Base-by-base conservation (phyloP, 148 eudicot genomes). In the Arctostaphylos glauca region DNA sequence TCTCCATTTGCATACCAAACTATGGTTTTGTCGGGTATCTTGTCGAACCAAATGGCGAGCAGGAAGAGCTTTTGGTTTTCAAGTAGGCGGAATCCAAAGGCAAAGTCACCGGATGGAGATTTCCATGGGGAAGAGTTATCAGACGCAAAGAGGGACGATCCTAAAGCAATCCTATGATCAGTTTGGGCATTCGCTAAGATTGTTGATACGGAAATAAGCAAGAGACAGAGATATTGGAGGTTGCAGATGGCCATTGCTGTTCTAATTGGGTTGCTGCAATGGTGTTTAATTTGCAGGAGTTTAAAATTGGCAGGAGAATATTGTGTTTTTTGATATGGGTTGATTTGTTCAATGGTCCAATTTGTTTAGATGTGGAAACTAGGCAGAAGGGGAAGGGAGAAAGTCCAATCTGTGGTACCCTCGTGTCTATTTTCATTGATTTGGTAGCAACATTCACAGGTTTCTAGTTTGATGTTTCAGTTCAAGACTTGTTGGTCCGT, bases 31-130 rank as follows among this genome's bases (percentile, higher is more conserved):
- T 76, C 83, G 0, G 90, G 88, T 47, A 88, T 84, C 53, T 82
- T 80, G 60, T 82, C 71, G 18, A 66, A 86, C 90, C 90, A 88
- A 25, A 86, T 88, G 56, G 85, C 47, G 14, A 84, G 78, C 55
- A 87, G 54, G 78, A 54, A 86, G 64, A 56, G 76, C 53, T 76
- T 21, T 15, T 68, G n/a, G 48, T 79, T 46, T 12, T 68, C 58
- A 44, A 86, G 78, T 15, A n/a, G 85, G 3, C 53, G 87, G 64
- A 88, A 88, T 9, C 90, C 88, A 1, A 88, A 86, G 72, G 88
- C 88, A 55, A 88, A 88, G 6, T 84, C 90, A 13, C 84, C 88
- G 4, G 88, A 84, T 8, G 85, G 85, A 2, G 90, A 88, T 6
- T 31, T 38, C 88, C 88, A 85, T 14, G 83, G 15, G 41, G 60